A percentile compares a stretch with the other conserved stretches of the same genome.
Conservation (phyloP, 2,329 filamentous ascomycete genomes). For the Fusarium transvaalense region DNA sequence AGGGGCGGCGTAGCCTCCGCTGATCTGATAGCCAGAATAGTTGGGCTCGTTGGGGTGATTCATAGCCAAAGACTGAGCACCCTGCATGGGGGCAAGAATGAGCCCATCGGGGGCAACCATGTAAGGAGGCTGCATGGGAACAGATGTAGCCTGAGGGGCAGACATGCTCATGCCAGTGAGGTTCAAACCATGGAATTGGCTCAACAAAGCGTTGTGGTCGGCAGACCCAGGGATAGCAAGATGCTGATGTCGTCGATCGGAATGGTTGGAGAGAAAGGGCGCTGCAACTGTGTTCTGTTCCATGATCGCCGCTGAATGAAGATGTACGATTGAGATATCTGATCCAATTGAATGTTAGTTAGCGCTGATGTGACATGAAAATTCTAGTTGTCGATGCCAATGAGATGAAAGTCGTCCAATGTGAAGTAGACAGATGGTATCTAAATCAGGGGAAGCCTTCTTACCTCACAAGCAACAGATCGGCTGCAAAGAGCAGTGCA, state of each 20-base stretch:
- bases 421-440: not conserved
- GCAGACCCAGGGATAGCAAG: slow-evolving; percentile 48
- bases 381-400: not conserved
- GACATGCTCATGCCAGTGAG: slow-evolving; percentile 54
- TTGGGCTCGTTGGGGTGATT: slow-evolving; percentile 52
- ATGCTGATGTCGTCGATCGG: slow-evolving; percentile 50
- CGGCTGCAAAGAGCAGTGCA: slow-evolving; percentile 47
- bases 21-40: slow-evolving; percentile 52
- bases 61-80: slow-evolving; percentile 53
- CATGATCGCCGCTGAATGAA: slow-evolving; percentile 52
- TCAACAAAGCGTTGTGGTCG: slow-evolving; percentile 52
- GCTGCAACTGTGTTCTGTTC: slow-evolving; percentile 52
- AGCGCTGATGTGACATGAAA: not conserved
- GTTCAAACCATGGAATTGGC: slow-evolving; percentile 55
- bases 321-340: slow-evolving; percentile 53
- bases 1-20: slow-evolving; percentile 53
- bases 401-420: not conserved
- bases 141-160: slow-evolving; percentile 47
- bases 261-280: slow-evolving; percentile 51
- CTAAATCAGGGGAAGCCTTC: slow-evolving; percentile 9
- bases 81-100: slow-evolving; percentile 54
- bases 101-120: slow-evolving; percentile 57
- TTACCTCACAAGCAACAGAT: slow-evolving; percentile 53
- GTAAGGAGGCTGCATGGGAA: slow-evolving; percentile 54
- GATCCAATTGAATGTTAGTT: not conserved